phyloP scores from a whole-genome alignment of 2,329 filamentous ascomycete species.

The Calycina herbarum region DNA sequence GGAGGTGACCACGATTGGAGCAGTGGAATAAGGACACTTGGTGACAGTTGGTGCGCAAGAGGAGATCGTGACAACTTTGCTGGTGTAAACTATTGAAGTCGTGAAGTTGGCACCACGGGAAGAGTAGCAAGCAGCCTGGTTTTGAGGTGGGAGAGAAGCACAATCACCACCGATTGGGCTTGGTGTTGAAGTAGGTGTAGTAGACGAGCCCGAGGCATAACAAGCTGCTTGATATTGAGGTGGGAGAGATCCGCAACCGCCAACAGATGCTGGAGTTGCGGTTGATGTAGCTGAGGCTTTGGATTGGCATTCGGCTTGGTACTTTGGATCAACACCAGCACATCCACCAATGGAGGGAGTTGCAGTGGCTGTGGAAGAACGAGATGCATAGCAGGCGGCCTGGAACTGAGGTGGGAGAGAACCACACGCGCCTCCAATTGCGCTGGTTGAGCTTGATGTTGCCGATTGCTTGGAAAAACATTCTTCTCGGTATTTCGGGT shows the following conservation, averaged over 20 bases:
- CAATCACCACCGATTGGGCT: neutral
- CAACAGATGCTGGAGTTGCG: neutral
- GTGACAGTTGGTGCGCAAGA: slow-evolving; percentile 8
- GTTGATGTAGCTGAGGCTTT: neutral
- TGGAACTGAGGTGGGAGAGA: slow-evolving; percentile 4
- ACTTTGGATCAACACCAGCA: neutral
- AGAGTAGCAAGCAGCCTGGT: slow-evolving; percentile 10
- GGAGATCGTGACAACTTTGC: slow-evolving; percentile 3
- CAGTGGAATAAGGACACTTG: slow-evolving; percentile 8
- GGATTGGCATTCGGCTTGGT: neutral
- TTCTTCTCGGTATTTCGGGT: neutral
- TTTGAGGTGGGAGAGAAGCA: slow-evolving; percentile 4
- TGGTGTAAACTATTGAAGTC: slow-evolving; percentile 2
- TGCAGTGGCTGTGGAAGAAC: neutral
- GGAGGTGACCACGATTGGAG: slow-evolving; percentile 1
- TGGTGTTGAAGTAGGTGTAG: neutral
- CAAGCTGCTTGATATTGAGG: neutral
- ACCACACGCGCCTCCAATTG: neutral
- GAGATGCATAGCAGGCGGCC: slow-evolving; percentile 1
- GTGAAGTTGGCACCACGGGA: neutral
- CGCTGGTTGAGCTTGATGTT: neutral
- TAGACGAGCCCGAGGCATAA: neutral
- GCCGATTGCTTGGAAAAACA: neutral
- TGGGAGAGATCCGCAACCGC: neutral
- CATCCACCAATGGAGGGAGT: neutral